These are phyloP conservation scores for Cladorrhinum sp. DNA, from an alignment of 2,329 filamentous ascomycete genomes.

Conservation along the genomic window DNA sequence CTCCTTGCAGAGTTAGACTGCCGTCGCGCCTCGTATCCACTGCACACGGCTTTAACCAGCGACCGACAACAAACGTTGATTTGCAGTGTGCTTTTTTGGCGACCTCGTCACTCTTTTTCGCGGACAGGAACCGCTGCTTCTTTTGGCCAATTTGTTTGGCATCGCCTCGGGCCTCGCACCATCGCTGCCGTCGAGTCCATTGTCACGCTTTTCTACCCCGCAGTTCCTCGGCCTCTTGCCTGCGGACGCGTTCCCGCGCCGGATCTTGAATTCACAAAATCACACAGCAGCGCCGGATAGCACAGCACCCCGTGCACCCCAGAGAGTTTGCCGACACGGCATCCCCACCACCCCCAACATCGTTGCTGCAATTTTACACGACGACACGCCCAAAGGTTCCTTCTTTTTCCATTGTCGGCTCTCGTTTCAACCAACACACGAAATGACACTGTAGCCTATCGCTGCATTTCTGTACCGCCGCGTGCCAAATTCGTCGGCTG, in stretches of 20 bases:
- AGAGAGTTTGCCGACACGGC: background rate
- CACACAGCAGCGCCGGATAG: background rate
- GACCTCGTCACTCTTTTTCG: background rate
- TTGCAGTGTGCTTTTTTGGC: background rate
- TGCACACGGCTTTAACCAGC: background rate
- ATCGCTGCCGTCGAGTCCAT: background rate
- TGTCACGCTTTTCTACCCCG: conserved; percentile 5
- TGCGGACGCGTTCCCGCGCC: conserved; percentile 4
- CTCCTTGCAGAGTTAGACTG: conserved; percentile 3
- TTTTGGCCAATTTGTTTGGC: background rate
- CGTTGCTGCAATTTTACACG: background rate
- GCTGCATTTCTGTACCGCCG: background rate
- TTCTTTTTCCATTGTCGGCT: background rate
- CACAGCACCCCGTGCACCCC: too few relatives aligned
- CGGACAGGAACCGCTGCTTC: conserved; percentile 6
- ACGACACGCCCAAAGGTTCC: background rate
- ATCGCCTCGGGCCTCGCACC: background rate
- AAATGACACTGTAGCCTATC: conserved; percentile 5
- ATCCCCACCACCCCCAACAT: background rate
- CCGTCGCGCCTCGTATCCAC: conserved; percentile 7
- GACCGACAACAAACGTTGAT: conserved; percentile 9
- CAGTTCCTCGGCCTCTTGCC: background rate
- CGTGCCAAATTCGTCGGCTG: background rate
- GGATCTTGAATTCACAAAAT: background rate
- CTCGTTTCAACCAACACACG: background rate